Percentiles rank a stretch among this genome's conserved stretches.
Evolutionary conservation across 2,329 filamentous ascomycete genomes (phyloP).

Genomic region (Xylaria sp.): DNA sequence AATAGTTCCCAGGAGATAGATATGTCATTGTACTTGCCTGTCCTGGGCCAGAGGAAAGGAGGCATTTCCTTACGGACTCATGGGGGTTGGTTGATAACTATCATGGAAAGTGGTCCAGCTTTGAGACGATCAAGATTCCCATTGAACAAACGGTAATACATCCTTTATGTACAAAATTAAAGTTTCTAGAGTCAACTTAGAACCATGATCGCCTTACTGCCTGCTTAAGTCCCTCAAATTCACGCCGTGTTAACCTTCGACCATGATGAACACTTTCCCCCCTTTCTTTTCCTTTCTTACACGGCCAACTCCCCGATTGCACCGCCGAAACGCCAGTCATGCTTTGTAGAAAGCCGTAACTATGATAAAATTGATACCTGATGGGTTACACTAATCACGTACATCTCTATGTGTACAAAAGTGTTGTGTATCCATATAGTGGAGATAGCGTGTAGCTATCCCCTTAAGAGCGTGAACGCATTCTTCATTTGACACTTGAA

Average conservation of each 20-base stretch:
- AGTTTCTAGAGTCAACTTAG: conserved; percentile 32
- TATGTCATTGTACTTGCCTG: not conserved
- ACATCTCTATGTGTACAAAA: conserved; percentile 4
- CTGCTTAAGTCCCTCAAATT: conserved; percentile 19
- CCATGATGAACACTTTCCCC: conserved; percentile 20
- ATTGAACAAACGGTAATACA: conserved; percentile 30
- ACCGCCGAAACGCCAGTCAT: conserved; percentile 41
- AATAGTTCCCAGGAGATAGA: not conserved
- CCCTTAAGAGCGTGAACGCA: conserved; percentile 6
- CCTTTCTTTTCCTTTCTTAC: conserved; percentile 27
- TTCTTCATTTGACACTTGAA: not conserved
- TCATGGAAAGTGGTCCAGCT: too few relatives aligned
- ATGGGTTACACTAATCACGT: conserved; percentile 2
- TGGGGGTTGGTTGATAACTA: too few relatives aligned
- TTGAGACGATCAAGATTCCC: conserved; percentile 19
- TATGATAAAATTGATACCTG: conserved; percentile 20
- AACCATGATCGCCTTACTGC: conserved; percentile 18
- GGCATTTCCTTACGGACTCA: too few relatives aligned
- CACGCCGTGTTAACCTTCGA: conserved; percentile 30
- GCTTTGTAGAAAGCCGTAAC: conserved; percentile 31
- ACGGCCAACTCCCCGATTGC: conserved; percentile 32
- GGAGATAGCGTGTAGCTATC: conserved; percentile 7
- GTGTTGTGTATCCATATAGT: not conserved
- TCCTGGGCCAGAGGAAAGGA: too few relatives aligned
- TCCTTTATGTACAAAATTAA: conserved; percentile 37